Base-by-base conservation (phyloP, 208 protist species). In the Acanthamoeba castellanii region DNA sequence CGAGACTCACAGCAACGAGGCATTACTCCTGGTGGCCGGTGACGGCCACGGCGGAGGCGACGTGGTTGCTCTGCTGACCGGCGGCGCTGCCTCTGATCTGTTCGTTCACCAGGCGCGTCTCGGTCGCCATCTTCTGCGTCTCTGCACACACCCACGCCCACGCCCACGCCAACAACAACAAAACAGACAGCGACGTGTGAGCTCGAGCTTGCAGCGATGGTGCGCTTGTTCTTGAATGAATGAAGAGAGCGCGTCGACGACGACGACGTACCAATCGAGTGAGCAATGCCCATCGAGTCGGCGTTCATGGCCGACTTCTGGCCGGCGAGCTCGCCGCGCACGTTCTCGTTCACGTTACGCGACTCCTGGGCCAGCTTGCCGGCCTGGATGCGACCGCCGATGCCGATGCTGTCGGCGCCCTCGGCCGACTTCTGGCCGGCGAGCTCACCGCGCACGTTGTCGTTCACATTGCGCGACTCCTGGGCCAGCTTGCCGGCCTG, bases 331-430 rank as follows among this genome's bases (percentile, higher is more conserved):
- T 94, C 89, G 13, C 89, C 89, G 20, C 89, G 37, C n/a, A 94
- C 50, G 37, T 94, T 81, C 20, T 94, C 68, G 32, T 94, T 94
- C 34, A 94, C 70, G 89, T 50, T 81, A 25, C 66, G 59, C n/a
- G 68, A 74, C 22, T 94, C 89, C 89, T 81, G 89, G 11, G 59
- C 68, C 27, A 94, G 89, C 70, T 81, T 94, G 37, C 66, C 59
- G 61, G 66, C 66, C 50, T 94, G 66, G n/a, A 94, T 50, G 32
- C 66, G 45, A 27, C 66, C 68, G 45, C 89, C 89, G 70, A 94
- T 94, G 89, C 89, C 89, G 20, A 94, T 94, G 89, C 89, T 94
- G 89, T 94, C 89, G 14, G 32, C 89, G 30, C 68, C 70, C 89
- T 94, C 89, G 50, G 30, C 59, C 42, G 89, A 94, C 89, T 94